Evolutionary conservation across 1,139 yeast species (phyloP).

Genomic region (Arxiozyma slooffiae): DNA sequence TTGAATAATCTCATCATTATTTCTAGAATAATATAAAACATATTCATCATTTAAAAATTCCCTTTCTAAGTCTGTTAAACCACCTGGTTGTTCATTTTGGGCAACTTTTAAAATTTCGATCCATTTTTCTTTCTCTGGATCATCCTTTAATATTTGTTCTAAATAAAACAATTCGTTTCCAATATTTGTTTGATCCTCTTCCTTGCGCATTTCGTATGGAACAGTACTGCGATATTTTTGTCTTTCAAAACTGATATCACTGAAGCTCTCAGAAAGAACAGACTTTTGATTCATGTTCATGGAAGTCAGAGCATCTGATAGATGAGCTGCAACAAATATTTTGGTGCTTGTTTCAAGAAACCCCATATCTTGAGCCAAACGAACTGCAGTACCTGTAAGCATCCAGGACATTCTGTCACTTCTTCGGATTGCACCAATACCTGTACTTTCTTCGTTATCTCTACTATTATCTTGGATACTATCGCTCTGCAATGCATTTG

Average conservation of each 20-base stretch:
- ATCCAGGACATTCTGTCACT: slow-evolving; percentile 91
- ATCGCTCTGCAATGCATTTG: not conserved
- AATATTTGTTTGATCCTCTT: slow-evolving; percentile 36
- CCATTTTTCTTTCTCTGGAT: slow-evolving; percentile 29
- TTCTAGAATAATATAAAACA: slow-evolving; percentile 18
- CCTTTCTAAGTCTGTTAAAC: slow-evolving; percentile 27
- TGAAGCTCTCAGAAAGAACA: slow-evolving; percentile 56
- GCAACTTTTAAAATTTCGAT: slow-evolving; percentile 11
- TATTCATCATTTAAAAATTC: slow-evolving; percentile 29
- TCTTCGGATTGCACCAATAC: slow-evolving; percentile 76
- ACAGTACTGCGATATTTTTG: slow-evolving; percentile 17
- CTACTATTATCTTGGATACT: slow-evolving; percentile 7
- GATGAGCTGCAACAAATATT: slow-evolving; percentile 72
- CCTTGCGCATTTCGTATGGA: slow-evolving; percentile 39
- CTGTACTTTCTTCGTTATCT: slow-evolving; percentile 49
- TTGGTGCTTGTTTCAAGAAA: slow-evolving; percentile 64
- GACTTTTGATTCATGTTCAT: slow-evolving; percentile 62
- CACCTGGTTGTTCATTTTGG: slow-evolving; percentile 11
- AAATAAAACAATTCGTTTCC: slow-evolving; percentile 29
- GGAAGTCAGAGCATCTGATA: slow-evolving; percentile 69
- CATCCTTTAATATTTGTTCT: slow-evolving; percentile 18
- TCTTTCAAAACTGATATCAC: slow-evolving; percentile 47
- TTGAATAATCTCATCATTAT: slow-evolving; percentile 10
- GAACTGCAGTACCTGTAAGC: slow-evolving; percentile 77
- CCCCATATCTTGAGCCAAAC: slow-evolving; percentile 82